These are phyloP conservation scores for Actinomortierella ambigua DNA, from an alignment of 371 early-diverging fungal genomes.

Conservation along the genomic window DNA sequence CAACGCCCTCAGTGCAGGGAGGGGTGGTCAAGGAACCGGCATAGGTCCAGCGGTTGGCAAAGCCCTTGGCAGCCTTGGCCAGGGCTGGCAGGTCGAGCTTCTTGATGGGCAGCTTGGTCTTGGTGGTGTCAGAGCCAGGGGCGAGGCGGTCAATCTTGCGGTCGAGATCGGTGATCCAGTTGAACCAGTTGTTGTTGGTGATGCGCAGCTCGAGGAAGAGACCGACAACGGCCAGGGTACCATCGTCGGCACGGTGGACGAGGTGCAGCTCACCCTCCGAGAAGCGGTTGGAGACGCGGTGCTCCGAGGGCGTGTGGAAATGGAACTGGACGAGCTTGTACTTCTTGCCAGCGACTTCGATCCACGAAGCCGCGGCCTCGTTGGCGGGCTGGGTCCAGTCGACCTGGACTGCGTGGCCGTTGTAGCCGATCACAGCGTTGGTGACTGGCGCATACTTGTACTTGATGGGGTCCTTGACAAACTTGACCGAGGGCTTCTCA, in stretches of 20 bases:
- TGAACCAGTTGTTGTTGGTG: constrained; percentile 27
- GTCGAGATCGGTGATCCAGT: constrained; percentile 20
- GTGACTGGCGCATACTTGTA: constrained; percentile 7
- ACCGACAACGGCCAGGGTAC: constrained; percentile 47
- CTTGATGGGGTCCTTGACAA: constrained; percentile 4
- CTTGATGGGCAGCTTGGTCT: constrained; percentile 31
- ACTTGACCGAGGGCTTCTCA: constrained; percentile 9
- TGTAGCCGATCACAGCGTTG: constrained; percentile 17
- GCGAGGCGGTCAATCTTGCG: constrained; percentile 22
- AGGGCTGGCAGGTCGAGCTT: constrained; percentile 29
- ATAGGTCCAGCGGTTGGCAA: constrained; percentile 46
- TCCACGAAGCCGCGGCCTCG: neutral
- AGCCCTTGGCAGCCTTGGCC: constrained; percentile 12
- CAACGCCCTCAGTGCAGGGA: constrained; percentile 53
- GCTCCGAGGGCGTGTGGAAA: constrained; percentile 58
- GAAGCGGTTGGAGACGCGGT: constrained; percentile 44
- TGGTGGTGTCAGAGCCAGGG: constrained; percentile 5
- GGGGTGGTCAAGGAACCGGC: constrained; percentile 54
- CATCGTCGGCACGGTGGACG: constrained; percentile 38
- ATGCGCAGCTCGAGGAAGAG: constrained; percentile 42
- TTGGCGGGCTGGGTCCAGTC: constrained; percentile 10
- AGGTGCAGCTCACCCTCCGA: constrained; percentile 52
- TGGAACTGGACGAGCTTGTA: constrained; percentile 49
- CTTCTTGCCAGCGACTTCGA: constrained; percentile 16
- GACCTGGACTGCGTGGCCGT: constrained; percentile 37